These are phyloP conservation scores for Populus nigra DNA, from an alignment of 345 rosid genomes.

Conservation along the genomic window DNA sequence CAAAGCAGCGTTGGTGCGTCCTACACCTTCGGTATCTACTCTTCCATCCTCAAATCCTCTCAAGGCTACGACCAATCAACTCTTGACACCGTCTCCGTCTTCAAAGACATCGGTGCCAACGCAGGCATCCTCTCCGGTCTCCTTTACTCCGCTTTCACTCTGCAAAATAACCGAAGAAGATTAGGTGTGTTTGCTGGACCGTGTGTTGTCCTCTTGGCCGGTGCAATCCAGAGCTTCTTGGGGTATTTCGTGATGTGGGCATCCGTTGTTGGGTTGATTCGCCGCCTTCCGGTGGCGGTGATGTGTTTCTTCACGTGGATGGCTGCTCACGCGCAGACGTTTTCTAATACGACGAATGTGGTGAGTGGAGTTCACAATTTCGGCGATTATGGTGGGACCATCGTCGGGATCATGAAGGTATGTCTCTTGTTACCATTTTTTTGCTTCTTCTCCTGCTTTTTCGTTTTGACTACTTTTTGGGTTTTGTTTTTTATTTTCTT, in stretches of 20 bases:
- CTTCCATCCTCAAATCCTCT: slow-evolving; percentile 63
- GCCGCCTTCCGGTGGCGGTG: slow-evolving; percentile 56
- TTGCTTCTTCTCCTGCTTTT: background rate
- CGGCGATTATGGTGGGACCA: slow-evolving; percentile 68
- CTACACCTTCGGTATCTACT: slow-evolving; percentile 82
- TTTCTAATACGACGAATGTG: slow-evolving; percentile 67
- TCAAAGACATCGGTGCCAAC: slow-evolving; percentile 94
- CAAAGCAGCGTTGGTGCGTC: slow-evolving; percentile 67
- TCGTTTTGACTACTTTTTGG: background rate
- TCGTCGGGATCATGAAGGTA: slow-evolving; percentile 90
- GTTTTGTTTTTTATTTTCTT: background rate
- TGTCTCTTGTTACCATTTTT: background rate
- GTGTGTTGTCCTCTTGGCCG: slow-evolving; percentile 66
- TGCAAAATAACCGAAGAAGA: slow-evolving; percentile 14
- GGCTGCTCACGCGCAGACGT: slow-evolving; percentile 75
- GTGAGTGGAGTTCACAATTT: slow-evolving; percentile 77
- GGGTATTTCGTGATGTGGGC: slow-evolving; percentile 92
- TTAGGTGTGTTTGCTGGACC: slow-evolving; percentile 40
- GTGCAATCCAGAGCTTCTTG: slow-evolving; percentile 62
- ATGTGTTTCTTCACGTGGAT: slow-evolving; percentile 72
- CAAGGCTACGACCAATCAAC: slow-evolving; percentile 84
- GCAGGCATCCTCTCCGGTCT: slow-evolving; percentile 76
- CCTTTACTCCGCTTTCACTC: slow-evolving; percentile 54
- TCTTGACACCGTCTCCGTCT: slow-evolving; percentile 94
- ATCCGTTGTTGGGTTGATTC: slow-evolving; percentile 59